Base-by-base conservation (phyloP, 1,139 yeast species). In the Blastobotrys proliferans region DNA sequence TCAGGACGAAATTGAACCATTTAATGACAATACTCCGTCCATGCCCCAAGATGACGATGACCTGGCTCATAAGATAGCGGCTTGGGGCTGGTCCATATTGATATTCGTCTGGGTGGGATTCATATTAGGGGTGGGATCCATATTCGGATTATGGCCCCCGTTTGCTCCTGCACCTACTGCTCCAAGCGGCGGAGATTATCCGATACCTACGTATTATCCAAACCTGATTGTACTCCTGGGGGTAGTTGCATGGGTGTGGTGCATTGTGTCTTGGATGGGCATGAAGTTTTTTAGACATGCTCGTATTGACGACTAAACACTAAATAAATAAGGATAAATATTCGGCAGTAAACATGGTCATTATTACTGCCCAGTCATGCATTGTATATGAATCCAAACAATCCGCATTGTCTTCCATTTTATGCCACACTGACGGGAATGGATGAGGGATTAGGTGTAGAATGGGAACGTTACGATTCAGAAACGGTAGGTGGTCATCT, bases 251-350 rank as follows among this genome's bases (percentile, higher is more conserved):
- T 83, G 94, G 92, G 74, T 84, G 61, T 83, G 94, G 92, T 77
- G 87, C 33, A 63, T 81, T 6, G 66, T 75, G 2, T 79, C 88
- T 5, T 83, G 94, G 94, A 69, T 80, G 49, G 88, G 92, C 25
- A 73, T 83, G 73, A 83, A 83, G 60, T 67, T 83, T 46, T 83
- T 83, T 61, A 65, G 87, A 38, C 92, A 83, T 57, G 81, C 90
- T 11, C 68, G 64, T 9, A 40, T 40, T 25, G 40, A 40, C 20
- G 38, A 40, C 24, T 38, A 31, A 28, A 30, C 10, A 10, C n/a
- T n/a, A n/a, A n/a, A n/a, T n/a, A n/a, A n/a, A n/a, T n/a, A n/a
- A 48, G 31, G 57, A 63, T 11, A 63, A 48, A 41, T 60, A 62
- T 40, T 64, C 66, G 13, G 64, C 64, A 10, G 56, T 52, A 54